phyloP scores from a whole-genome alignment of 352 stramenopile species.

The Hyaloperonospora arabidopsidis region DNA sequence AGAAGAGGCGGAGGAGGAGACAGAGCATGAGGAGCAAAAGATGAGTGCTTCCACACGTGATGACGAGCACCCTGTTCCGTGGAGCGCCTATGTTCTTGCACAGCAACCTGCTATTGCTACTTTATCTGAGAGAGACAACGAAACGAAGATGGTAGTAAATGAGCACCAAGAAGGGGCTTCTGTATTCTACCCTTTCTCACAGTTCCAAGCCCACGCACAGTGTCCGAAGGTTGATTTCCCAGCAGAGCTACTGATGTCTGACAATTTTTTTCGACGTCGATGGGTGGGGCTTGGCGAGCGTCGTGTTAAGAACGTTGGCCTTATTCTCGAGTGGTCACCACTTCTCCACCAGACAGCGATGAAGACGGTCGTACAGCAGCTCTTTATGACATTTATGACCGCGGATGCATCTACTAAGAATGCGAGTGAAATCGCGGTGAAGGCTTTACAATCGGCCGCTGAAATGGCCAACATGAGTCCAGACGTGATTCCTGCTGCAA shows the following conservation, averaged over 20 bases:
- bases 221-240: slow-evolving; percentile 74
- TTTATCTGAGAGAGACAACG: slow-evolving; percentile 8
- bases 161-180: slow-evolving; percentile 41
- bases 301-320: slow-evolving; percentile 82
- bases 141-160: slow-evolving; percentile 21
- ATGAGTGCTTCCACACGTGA: slow-evolving; percentile 88
- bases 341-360: slow-evolving; percentile 64
- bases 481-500: slow-evolving; percentile 15
- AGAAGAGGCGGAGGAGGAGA: slow-evolving; percentile 84
- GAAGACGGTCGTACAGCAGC: slow-evolving; percentile 51
- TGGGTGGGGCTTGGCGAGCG: slow-evolving; percentile 85
- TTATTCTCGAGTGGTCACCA: slow-evolving; percentile 85
- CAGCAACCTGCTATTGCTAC: slow-evolving; percentile 14
- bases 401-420: slow-evolving; percentile 12
- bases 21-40: slow-evolving; percentile 87
- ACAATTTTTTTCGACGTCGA: slow-evolving; percentile 82
- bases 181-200: slow-evolving; percentile 70
- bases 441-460: slow-evolving; percentile 34
- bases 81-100: slow-evolving; percentile 46
- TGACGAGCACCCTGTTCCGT: slow-evolving; percentile 83
- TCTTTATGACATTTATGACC: slow-evolving; percentile 50
- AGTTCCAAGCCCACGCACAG: slow-evolving; percentile 70
- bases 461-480: slow-evolving; percentile 27
- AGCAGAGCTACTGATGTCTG: slow-evolving; percentile 59
- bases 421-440: slow-evolving; percentile 67